These are phyloP conservation scores for Volvox africanus DNA, from an alignment of 139 green algal species.

Conservation along the genomic window DNA sequence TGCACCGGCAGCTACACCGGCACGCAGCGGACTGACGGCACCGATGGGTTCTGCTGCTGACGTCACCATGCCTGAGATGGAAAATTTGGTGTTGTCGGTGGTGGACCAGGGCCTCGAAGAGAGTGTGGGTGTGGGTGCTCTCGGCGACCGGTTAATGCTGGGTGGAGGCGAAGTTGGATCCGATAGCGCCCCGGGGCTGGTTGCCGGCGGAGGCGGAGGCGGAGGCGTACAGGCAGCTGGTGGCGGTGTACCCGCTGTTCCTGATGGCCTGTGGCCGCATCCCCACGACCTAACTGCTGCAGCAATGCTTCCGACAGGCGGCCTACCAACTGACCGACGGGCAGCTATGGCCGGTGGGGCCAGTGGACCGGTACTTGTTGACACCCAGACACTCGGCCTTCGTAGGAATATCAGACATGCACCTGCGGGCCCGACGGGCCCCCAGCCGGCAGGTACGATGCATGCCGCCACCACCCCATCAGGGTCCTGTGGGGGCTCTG, in stretches of 20 bases:
- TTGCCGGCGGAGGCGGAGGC: not conserved
- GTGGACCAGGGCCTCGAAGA: conserved; percentile 46
- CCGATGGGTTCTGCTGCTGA: not conserved
- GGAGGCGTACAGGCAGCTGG: not conserved
- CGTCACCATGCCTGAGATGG: not conserved
- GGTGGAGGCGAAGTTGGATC: not conserved
- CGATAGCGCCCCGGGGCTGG: not conserved
- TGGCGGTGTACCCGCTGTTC: not conserved
- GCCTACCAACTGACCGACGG: no score
- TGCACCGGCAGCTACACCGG: not conserved
- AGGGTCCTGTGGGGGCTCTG: not conserved
- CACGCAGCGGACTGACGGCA: not conserved
- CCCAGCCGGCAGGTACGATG: not conserved
- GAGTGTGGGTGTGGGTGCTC: conserved; percentile 2
- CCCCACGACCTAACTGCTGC: not conserved
- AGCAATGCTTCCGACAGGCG: not conserved
- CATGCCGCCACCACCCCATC: not conserved
- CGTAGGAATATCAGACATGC: not conserved
- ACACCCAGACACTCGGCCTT: not conserved
- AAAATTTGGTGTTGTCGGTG: conserved; percentile 25
- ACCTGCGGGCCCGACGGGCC: not conserved
- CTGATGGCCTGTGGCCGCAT: not conserved
- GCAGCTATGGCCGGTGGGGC: not conserved
- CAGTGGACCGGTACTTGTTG: not conserved
- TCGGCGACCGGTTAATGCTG: not conserved